A percentile compares a stretch with the other conserved stretches of the same genome.
These are phyloP conservation scores for Mortierella polycephala DNA, from an alignment of 371 early-diverging fungal genomes.

Conservation along the genomic window DNA sequence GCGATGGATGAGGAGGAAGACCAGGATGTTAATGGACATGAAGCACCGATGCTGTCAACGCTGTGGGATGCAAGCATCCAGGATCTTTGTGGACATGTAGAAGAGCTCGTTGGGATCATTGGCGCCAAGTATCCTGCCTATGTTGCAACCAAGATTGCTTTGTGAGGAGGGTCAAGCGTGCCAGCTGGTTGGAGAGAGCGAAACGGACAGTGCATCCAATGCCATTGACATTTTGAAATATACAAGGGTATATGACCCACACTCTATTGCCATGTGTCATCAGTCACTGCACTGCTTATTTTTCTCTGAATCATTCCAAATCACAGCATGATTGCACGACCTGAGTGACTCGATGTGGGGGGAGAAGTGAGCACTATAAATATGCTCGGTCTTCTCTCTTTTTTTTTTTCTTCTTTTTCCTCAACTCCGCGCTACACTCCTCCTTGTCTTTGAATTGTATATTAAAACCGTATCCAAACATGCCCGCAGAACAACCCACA, in stretches of 20 bases:
- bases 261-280: not conserved
- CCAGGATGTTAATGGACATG: constrained; percentile 32
- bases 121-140: constrained; percentile 66
- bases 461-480: constrained; percentile 1
- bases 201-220: no score
- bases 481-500: constrained; percentile 27
- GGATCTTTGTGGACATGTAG: constrained; percentile 68
- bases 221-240: no score
- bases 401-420: not conserved
- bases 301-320: constrained; percentile 2
- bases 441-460: not conserved
- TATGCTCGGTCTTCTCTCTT: not conserved
- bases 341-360: not conserved
- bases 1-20: constrained; percentile 45
- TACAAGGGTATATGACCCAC: no score
- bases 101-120: constrained; percentile 65
- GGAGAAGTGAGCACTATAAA: not conserved
- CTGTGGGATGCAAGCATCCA: constrained; percentile 72
- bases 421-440: not conserved
- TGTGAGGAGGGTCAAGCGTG: constrained; percentile 4
- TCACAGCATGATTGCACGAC: not conserved
- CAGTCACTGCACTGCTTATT: not conserved
- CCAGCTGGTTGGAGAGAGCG: no score
- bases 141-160: constrained; percentile 41
- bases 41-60: constrained; percentile 51